These are phyloP conservation scores for Neoarthrinium moseri DNA, from an alignment of 2,329 filamentous ascomycete species.

Conservation along the genomic window DNA sequence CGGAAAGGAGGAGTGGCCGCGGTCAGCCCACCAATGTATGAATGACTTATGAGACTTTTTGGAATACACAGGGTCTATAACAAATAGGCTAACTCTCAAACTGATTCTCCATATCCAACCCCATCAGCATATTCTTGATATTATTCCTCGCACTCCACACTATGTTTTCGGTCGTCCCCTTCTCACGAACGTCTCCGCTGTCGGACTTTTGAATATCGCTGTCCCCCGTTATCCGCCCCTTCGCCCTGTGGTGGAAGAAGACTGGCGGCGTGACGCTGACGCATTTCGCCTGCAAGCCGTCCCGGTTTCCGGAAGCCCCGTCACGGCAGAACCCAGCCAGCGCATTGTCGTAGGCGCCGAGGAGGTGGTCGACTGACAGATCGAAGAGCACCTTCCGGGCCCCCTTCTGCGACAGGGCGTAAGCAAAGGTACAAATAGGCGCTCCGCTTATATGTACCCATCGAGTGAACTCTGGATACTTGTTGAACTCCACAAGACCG, in stretches of 20 bases:
- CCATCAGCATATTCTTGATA: conserved; percentile 26
- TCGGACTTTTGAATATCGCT: conserved; percentile 27
- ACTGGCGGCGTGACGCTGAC: conserved; percentile 32
- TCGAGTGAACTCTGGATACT: conserved; percentile 17
- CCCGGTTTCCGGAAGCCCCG: not conserved
- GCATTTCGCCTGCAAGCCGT: conserved; percentile 25
- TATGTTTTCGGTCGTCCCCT: conserved; percentile 30
- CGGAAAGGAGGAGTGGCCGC: too few species aligned
- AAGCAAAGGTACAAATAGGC: conserved; percentile 28
- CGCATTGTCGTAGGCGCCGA: conserved; percentile 29
- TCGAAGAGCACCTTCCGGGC: conserved; percentile 25
- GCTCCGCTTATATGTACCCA: conserved; percentile 23
- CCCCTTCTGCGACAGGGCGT: conserved; percentile 25
- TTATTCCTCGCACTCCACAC: conserved; percentile 30
- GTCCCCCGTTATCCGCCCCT: conserved; percentile 25
- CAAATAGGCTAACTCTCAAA: conserved; percentile 11
- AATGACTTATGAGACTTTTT: too few species aligned
- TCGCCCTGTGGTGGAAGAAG: conserved; percentile 31
- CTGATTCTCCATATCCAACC: conserved; percentile 23
- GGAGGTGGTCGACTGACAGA: conserved; percentile 26
- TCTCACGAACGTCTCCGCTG: conserved; percentile 21
- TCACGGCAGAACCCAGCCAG: conserved; percentile 15
- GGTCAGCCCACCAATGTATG: too few species aligned
- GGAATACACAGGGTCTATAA: too few species aligned
- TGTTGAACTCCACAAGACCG: conserved; percentile 24